phyloP scores from a whole-genome alignment of 768 basidiomycete genomes.

The Rhodotorula paludigena region DNA sequence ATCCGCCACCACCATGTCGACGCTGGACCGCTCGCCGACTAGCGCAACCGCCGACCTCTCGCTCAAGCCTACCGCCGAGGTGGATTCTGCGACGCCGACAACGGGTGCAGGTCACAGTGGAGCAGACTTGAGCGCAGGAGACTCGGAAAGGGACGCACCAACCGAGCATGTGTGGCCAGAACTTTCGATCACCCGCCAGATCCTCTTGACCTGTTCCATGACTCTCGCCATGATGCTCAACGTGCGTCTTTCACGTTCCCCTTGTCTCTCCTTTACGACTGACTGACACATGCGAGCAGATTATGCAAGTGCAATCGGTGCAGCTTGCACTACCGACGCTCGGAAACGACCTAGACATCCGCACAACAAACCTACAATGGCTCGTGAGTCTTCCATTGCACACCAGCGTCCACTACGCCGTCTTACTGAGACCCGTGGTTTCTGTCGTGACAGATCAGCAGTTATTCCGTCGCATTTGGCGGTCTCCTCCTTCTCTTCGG shows the following conservation, averaged over 20 bases:
- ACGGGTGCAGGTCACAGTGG: too few relatives aligned
- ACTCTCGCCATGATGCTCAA: constrained; percentile 24
- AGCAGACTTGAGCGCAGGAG: too few relatives aligned
- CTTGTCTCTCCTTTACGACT: background rate
- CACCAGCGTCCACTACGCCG: too few relatives aligned
- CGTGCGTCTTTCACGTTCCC: background rate
- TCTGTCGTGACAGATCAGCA: constrained; percentile 5
- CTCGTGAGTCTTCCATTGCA: background rate
- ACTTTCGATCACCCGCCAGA: background rate
- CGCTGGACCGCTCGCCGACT: too few relatives aligned
- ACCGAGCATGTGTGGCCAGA: constrained; percentile 4
- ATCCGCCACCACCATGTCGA: too few relatives aligned
- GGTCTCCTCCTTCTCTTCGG: constrained; percentile 65
- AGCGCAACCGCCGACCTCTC: too few relatives aligned
- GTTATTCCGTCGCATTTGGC: constrained; percentile 24
- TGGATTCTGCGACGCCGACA: too few relatives aligned
- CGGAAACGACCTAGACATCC: constrained; percentile 6
- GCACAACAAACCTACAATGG: constrained; percentile 18
- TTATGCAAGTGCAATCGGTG: constrained; percentile 1
- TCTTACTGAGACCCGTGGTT: background rate
- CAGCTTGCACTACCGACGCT: constrained; percentile 3
- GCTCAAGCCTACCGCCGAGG: too few relatives aligned
- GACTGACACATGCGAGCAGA: background rate
- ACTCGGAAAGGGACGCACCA: too few relatives aligned
- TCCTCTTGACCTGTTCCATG: background rate